Conservation (phyloP, 2,329 filamentous ascomycete genomes). For the Didymella glomerata region DNA sequence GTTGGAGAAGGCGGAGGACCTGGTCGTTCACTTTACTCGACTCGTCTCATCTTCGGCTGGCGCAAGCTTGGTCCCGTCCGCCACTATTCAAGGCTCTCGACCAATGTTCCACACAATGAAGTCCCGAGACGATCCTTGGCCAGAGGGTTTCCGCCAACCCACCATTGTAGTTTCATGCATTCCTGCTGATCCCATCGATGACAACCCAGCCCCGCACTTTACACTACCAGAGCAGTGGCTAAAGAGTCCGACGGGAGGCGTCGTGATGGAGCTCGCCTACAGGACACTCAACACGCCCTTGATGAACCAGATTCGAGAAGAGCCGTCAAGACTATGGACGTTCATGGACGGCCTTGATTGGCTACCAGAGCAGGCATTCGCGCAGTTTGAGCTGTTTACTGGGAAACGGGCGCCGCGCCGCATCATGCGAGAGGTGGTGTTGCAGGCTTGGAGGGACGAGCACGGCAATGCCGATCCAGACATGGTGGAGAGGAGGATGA, state of each 20-base stretch:
- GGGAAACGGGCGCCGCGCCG: conserved; percentile 74
- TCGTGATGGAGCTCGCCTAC: conserved; percentile 77
- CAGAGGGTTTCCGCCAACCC: conserved; percentile 67
- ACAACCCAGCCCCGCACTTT: conserved; percentile 72
- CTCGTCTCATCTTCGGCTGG: conserved; percentile 47
- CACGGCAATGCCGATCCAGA: conserved; percentile 42
- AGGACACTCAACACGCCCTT: conserved; percentile 76
- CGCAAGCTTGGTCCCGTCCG: conserved; percentile 27
- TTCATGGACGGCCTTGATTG: conserved; percentile 79
- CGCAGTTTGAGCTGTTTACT: conserved; percentile 83
- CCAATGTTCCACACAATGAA: conserved; percentile 67
- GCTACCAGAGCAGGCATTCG: conserved; percentile 79
- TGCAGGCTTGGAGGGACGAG: conserved; percentile 49
- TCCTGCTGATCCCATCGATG: conserved; percentile 72
- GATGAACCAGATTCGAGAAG: conserved; percentile 69
- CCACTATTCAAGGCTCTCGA: conserved; percentile 37
- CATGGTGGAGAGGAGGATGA: conserved; percentile 46
- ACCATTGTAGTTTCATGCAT: conserved; percentile 82
- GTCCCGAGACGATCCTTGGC: conserved; percentile 70
- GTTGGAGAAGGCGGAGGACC: conserved; percentile 68
- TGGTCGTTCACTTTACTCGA: conserved; percentile 75
- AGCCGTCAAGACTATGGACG: conserved; percentile 72
- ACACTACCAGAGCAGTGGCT: conserved; percentile 75
- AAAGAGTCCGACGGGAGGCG: conserved; percentile 75
- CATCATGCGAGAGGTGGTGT: conserved; percentile 73